These are phyloP conservation scores for Backusella luteola DNA, from an alignment of 192 early-diverging fungal genomes.

Conservation along the genomic window DNA sequence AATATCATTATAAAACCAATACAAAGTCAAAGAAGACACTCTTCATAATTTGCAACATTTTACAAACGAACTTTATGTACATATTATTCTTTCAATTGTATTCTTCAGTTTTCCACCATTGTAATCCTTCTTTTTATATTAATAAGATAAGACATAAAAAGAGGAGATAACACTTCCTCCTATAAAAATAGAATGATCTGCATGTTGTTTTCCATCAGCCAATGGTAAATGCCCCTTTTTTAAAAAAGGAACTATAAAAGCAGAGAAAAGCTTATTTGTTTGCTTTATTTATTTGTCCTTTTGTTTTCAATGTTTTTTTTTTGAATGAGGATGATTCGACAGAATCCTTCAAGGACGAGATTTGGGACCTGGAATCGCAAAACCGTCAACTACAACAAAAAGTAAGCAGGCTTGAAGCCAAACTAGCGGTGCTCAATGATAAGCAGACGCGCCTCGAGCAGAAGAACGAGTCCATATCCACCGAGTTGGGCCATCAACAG, in stretches of 20 bases:
- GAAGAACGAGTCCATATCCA: background rate
- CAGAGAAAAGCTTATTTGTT: background rate
- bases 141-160: background rate
- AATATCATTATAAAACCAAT: background rate
- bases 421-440: background rate
- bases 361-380: conserved; percentile 20
- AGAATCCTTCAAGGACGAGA: conserved; percentile 29
- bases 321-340: conserved; percentile 14
- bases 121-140: background rate
- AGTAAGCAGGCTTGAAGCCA: background rate
- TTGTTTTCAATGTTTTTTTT: conserved; percentile 10
- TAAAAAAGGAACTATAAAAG: background rate
- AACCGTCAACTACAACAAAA: conserved; percentile 24
- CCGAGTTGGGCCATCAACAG: background rate
- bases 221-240: background rate
- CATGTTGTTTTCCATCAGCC: too few relatives aligned
- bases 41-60: background rate
- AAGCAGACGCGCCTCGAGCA: background rate
- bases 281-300: background rate
- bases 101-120: background rate
- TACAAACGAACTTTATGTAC: background rate
- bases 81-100: background rate
- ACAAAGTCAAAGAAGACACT: background rate
- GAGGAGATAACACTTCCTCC: background rate
- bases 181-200: background rate